Conservation (phyloP, 2,329 filamentous ascomycete species). For the Claviceps fusiformis region DNA sequence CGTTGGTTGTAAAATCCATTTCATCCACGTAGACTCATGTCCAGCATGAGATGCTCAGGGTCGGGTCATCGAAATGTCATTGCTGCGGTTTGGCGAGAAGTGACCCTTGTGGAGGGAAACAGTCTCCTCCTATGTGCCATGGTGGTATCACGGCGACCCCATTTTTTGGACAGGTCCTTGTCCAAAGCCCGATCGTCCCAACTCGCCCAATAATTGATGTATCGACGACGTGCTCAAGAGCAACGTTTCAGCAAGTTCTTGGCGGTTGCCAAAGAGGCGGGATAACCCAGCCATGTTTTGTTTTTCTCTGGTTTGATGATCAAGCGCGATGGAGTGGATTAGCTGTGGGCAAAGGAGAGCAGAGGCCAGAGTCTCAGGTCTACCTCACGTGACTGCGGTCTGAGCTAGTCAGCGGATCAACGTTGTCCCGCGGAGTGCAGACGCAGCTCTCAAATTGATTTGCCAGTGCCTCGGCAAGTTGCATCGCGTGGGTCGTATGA, state of each 20-base stretch:
- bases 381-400: neutral
- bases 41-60: neutral
- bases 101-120: neutral
- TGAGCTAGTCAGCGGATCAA: neutral
- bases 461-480: slow-evolving; percentile 10
- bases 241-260: neutral
- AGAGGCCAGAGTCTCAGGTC: neutral
- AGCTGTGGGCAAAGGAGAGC: neutral
- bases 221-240: neutral
- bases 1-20: neutral
- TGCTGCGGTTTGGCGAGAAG: neutral
- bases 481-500: no score
- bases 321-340: neutral
- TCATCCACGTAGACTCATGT: neutral
- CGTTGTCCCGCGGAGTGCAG: neutral
- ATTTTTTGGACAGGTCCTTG: neutral
- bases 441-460: no score
- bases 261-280: neutral
- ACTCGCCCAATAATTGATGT: neutral
- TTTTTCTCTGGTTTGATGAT: neutral
- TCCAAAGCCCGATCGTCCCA: neutral
- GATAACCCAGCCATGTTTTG: neutral
- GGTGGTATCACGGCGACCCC: neutral
- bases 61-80: neutral
- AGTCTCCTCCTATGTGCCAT: neutral